phyloP scores from a whole-genome alignment of 225 moss, liverwort and hornwort genomes.

The Polytrichum commune region DNA sequence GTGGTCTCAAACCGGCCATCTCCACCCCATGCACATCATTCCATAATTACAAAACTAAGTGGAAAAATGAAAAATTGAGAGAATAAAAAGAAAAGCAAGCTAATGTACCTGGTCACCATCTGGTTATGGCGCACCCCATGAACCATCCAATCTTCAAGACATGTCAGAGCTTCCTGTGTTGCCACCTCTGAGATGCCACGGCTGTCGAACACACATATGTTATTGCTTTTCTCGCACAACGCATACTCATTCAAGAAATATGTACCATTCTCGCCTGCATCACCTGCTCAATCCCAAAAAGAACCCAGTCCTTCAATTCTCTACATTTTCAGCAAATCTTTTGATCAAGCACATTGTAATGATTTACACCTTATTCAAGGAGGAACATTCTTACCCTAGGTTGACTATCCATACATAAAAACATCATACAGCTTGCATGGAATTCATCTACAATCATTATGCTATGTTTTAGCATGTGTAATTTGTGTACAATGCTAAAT shows the following conservation, averaged over 20 bases:
- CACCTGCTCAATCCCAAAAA: conserved; percentile 42
- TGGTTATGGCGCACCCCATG: conserved; percentile 71
- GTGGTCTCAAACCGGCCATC: no score
- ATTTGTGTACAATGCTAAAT: no score
- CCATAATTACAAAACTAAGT: no score
- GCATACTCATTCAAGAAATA: conserved; percentile 68
- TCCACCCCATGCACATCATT: no score
- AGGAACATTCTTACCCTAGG: no score
- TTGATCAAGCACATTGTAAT: neutral
- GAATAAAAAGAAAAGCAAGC: no score
- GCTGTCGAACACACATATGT: conserved; percentile 66
- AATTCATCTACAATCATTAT: no score
- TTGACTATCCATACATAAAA: no score
- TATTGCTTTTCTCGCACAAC: conserved; percentile 43
- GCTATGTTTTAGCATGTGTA: no score
- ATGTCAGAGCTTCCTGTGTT: conserved; percentile 34
- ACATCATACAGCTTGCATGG: no score
- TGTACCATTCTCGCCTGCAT: conserved; percentile 61
- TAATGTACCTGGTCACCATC: conserved; percentile 63
- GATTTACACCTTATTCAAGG: no score
- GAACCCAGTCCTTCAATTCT: conserved; percentile 1
- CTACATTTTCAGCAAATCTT: conserved; percentile 1
- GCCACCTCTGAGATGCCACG: conserved; percentile 69
- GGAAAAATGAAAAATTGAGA: no score
- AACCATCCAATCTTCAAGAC: conserved; percentile 63